Percentiles rank a stretch among this genome's conserved stretches.
phyloP scores from a whole-genome alignment of 73 alveolate species.

The Stentor roeselii region DNA sequence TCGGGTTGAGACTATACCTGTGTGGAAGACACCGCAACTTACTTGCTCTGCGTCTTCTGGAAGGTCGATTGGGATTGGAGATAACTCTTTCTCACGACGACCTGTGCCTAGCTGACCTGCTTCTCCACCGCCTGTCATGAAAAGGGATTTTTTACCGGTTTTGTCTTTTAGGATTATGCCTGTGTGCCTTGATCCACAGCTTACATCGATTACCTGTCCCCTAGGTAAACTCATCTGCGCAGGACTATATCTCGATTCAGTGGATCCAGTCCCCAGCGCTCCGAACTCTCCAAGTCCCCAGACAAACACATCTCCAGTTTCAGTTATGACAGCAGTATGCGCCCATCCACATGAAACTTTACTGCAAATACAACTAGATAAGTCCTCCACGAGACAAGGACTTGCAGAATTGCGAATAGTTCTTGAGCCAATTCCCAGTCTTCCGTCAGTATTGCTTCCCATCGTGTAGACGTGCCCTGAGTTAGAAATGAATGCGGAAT shows the following conservation, averaged over 20 bases:
- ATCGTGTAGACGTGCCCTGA: constrained; percentile 34
- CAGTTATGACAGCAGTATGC: constrained; percentile 77
- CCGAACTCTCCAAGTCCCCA: constrained; percentile 86
- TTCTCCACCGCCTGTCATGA: constrained; percentile 60
- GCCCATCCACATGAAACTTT: constrained; percentile 82
- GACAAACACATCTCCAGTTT: constrained; percentile 73
- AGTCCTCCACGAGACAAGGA: constrained; percentile 50
- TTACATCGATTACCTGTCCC: neutral
- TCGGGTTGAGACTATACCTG: constrained; percentile 41
- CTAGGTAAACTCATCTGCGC: neutral
- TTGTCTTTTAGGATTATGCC: constrained; percentile 37
- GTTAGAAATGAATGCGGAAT: constrained; percentile 50
- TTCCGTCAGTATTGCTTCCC: constrained; percentile 39
- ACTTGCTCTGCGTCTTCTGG: constrained; percentile 43
- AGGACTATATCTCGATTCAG: constrained; percentile 12
- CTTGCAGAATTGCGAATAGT: constrained; percentile 21
- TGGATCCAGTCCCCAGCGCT: constrained; percentile 46
- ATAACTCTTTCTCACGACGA: constrained; percentile 36
- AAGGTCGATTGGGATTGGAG: constrained; percentile 26
- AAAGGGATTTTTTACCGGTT: constrained; percentile 33
- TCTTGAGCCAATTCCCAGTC: constrained; percentile 32
- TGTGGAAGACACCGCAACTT: constrained; percentile 59
- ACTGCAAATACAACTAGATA: constrained; percentile 24
- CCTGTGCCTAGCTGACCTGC: constrained; percentile 58
- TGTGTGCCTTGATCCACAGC: constrained; percentile 56